Base-by-base conservation (phyloP, 805 yeast genomes). In the Ogataea thermomethanolica region DNA sequence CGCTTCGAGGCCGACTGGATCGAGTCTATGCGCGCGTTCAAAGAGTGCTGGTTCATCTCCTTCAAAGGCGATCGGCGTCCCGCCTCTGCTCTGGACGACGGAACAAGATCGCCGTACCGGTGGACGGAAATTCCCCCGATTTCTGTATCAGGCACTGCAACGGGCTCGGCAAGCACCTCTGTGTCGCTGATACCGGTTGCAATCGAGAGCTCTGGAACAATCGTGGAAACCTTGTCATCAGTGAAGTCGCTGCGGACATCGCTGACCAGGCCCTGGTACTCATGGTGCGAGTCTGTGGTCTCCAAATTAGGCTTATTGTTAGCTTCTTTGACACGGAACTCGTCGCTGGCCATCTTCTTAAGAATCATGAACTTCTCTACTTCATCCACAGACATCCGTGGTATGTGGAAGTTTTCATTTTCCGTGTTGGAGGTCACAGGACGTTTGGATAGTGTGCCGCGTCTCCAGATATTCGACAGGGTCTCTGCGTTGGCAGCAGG, bases 291-390 rank as follows among this genome's bases (percentile, higher is more conserved):
- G 6, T 25, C 25, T 15, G 29, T 44, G 29, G 36, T 41, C 29
- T 49, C 50, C 26, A 55, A 33, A 22, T 44, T 45, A 22, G 49
- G 44, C 34, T 47, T 53, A 20, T 48, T 50, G 37, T 47, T 51
- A 7, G 54, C 58, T 8, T 48, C 45, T 44, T 61, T 61, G 33
- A 61, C 47, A 22, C 51, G 48, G 34, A 55, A 56, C 29, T 57
- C 64, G 44, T 58, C 63, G 35, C 59, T 58, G 15, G 57, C 50
- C 48, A 61, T 50, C 42, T 59, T 50, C 35, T 61, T 60, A 26
- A 57, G 55, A 13, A 51, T 50, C 52, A 61, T 53, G 37, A 50
- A 57, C 27, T 51, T 43, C 41, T 61, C 61, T 42, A 61, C 50
- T 23, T 59, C 56, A 33, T 50, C 54, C 9, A 39, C 53, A 3